Evolutionary conservation across 1,284 basidiomycete species (phyloP).

Genomic region (Cutaneotrichosporon spelunceum): DNA sequence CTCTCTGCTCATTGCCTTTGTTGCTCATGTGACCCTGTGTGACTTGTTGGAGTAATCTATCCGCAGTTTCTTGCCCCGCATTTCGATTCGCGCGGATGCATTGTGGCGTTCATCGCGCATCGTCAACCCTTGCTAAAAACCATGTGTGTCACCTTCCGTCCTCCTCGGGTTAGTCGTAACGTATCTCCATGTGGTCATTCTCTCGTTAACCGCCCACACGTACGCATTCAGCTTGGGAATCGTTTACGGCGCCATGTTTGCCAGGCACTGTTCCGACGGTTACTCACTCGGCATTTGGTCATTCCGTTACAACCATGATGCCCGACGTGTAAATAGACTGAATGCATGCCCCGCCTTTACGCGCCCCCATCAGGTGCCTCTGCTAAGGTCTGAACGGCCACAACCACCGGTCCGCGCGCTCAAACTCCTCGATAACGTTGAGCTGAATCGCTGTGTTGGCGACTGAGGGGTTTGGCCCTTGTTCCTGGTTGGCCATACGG

Average conservation of each 20-base stretch:
- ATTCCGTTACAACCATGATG: background rate
- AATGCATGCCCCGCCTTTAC: background rate
- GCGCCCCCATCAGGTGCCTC: background rate
- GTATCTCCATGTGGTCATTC: background rate
- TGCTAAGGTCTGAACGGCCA: constrained; percentile 78
- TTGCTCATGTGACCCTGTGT: background rate
- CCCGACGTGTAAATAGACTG: background rate
- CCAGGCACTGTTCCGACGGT: background rate
- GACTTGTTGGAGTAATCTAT: background rate
- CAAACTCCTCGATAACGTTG: constrained; percentile 86
- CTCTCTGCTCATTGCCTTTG: background rate
- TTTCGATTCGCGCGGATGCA: background rate
- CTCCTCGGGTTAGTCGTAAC: background rate
- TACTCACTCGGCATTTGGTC: background rate
- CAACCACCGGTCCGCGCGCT: constrained; percentile 89
- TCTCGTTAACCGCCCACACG: background rate
- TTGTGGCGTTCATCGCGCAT: background rate
- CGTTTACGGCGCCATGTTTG: background rate
- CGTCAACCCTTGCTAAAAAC: background rate
- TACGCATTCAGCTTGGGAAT: background rate
- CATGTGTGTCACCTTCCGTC: background rate
- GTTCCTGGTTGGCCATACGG: constrained; percentile 72
- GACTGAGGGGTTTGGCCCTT: constrained; percentile 68
- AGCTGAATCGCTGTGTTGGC: constrained; percentile 40
- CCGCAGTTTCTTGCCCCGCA: background rate